A percentile compares a stretch with the other conserved stretches of the same genome.
Evolutionary conservation across 192 early-diverging fungal genomes (phyloP).

Genomic region (Backusella morwellensis): DNA sequence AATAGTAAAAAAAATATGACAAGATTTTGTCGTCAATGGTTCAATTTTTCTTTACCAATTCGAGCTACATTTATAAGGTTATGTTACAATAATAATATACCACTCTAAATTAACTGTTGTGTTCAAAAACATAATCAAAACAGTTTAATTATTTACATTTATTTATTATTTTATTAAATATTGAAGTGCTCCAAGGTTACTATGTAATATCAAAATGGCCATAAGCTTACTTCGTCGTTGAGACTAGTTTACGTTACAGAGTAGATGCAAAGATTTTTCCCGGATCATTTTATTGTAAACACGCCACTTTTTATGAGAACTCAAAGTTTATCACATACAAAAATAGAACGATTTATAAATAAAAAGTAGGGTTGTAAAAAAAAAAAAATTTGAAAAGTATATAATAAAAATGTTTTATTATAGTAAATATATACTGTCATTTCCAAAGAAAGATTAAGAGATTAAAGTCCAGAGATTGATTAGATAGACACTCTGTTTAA

Average conservation of each 20-base stretch:
- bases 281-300: no score
- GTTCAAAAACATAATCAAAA: not conserved
- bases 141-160: not conserved
- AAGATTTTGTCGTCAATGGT: not conserved
- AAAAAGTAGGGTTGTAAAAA: not conserved
- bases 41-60: not conserved
- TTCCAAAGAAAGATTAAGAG: not conserved
- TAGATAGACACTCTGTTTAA: slow-evolving; percentile 5
- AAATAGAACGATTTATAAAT: not conserved
- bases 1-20: not conserved
- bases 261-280: no score
- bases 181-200: no score
- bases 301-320: no score
- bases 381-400: not conserved
- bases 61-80: not conserved
- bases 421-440: not conserved
- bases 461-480: slow-evolving; percentile 6
- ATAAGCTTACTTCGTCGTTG: no score
- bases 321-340: not conserved
- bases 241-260: no score
- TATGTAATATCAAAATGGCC: no score
- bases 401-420: not conserved
- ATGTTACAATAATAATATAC: not conserved
- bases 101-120: not conserved
- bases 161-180: no score